Evolutionary conservation across 169 alveolate species (phyloP).

Genomic region (Plasmodium knowlesi): DNA sequence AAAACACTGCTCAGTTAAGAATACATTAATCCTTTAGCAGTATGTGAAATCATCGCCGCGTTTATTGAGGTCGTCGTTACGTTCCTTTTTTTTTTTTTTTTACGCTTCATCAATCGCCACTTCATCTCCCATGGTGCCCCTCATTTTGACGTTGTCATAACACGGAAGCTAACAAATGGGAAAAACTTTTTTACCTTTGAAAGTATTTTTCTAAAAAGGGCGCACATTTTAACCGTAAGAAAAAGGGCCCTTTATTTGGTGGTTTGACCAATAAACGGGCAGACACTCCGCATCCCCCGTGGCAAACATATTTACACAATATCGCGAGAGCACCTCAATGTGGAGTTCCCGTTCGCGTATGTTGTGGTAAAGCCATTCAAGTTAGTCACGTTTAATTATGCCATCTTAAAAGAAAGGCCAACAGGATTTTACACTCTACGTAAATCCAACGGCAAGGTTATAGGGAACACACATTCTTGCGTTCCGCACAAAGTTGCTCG

Average conservation of each 20-base stretch:
- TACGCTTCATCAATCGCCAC: neutral
- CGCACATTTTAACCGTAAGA: neutral
- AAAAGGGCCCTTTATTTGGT: neutral
- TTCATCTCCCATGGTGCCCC: neutral
- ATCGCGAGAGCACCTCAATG: neutral
- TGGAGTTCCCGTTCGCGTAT: neutral
- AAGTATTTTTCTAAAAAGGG: no score
- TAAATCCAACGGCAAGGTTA: neutral
- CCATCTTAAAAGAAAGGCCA: neutral
- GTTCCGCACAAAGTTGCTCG: neutral
- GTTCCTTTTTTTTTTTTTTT: neutral
- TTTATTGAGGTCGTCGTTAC: neutral
- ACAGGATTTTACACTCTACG: neutral
- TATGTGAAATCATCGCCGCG: neutral
- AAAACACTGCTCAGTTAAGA: neutral
- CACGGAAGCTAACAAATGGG: no score
- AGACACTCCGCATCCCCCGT: neutral
- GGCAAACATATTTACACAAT: neutral
- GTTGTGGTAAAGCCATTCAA: neutral
- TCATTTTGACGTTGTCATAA: neutral
- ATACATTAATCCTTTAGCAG: neutral
- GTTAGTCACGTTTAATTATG: neutral
- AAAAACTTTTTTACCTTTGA: no score
- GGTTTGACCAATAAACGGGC: neutral
- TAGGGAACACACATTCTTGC: neutral